phyloP scores from a whole-genome alignment of 192 early-diverging fungal species.

The Podila clonocystis region DNA sequence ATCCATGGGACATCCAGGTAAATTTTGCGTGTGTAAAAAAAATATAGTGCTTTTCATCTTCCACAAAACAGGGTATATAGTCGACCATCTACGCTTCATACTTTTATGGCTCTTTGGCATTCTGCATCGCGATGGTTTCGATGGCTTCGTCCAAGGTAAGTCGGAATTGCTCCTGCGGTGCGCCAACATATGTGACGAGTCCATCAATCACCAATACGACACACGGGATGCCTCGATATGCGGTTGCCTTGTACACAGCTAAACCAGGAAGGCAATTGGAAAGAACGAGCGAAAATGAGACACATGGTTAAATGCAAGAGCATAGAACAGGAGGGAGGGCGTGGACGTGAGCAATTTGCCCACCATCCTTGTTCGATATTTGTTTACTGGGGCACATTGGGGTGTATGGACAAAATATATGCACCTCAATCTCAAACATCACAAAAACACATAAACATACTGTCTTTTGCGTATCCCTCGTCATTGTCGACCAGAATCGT shows the following conservation, averaged over 20 bases:
- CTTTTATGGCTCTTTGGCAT: slow-evolving; percentile 15
- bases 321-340: background rate
- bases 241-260: slow-evolving; percentile 36
- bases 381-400: too few species aligned
- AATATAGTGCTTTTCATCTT: too few species aligned
- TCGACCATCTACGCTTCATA: too few species aligned
- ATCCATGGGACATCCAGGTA: too few species aligned
- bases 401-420: background rate
- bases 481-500: slow-evolving; percentile 30
- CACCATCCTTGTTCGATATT: too few species aligned
- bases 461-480: slow-evolving; percentile 42
- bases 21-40: too few species aligned
- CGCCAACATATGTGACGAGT: slow-evolving; percentile 31
- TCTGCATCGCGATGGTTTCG: background rate
- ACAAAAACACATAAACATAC: slow-evolving; percentile 7
- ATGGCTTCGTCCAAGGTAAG: slow-evolving; percentile 14
- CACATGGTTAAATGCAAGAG: background rate
- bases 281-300: background rate
- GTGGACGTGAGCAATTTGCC: too few species aligned
- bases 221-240: slow-evolving; percentile 46
- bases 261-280: background rate
- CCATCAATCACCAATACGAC: slow-evolving; percentile 29
- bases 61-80: too few species aligned
- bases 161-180: slow-evolving; percentile 32
- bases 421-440: background rate